Percentiles rank a stretch among this genome's conserved stretches.
phyloP scores from a whole-genome alignment of 2,329 filamentous ascomycete genomes.

The Hypomyces perniciosus region DNA sequence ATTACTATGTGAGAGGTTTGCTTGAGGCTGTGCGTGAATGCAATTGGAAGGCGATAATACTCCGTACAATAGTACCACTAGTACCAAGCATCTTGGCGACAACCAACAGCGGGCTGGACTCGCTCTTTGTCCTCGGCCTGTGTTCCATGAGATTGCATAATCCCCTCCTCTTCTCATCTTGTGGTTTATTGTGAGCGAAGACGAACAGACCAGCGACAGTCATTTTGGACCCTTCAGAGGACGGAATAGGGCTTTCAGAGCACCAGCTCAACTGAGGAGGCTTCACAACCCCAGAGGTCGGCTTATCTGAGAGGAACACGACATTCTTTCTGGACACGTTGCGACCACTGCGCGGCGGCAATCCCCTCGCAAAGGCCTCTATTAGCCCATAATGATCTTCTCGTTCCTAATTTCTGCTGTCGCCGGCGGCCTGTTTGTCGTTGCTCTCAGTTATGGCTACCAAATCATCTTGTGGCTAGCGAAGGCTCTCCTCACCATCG shows the following conservation, averaged over 20 bases:
- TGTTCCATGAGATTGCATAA: not conserved
- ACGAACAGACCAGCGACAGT: not conserved
- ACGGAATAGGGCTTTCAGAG: not conserved
- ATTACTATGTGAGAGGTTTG: too few relatives aligned
- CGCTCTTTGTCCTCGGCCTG: not conserved
- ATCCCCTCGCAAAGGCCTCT: too few relatives aligned
- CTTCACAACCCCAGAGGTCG: not conserved
- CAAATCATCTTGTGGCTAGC: conserved; percentile 19
- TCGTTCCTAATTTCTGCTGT: conserved; percentile 30
- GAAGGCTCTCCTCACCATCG: conserved; percentile 17
- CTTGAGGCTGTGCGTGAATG: too few relatives aligned
- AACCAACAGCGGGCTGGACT: not conserved
- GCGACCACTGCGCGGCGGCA: too few relatives aligned
- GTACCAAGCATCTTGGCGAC: not conserved
- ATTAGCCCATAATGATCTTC: not conserved
- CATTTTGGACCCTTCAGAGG: not conserved
- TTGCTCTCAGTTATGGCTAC: conserved; percentile 23
- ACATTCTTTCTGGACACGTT: too few relatives aligned
- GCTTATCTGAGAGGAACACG: too few relatives aligned
- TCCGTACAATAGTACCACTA: too few relatives aligned
- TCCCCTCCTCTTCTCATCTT: not conserved
- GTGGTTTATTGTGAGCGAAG: not conserved
- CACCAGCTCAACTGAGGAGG: not conserved
- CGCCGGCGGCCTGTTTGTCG: conserved; percentile 28
- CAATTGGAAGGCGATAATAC: too few relatives aligned